Conservation (phyloP, 495 filamentous ascomycete genomes). For the Aspergillus bridgeri region DNA sequence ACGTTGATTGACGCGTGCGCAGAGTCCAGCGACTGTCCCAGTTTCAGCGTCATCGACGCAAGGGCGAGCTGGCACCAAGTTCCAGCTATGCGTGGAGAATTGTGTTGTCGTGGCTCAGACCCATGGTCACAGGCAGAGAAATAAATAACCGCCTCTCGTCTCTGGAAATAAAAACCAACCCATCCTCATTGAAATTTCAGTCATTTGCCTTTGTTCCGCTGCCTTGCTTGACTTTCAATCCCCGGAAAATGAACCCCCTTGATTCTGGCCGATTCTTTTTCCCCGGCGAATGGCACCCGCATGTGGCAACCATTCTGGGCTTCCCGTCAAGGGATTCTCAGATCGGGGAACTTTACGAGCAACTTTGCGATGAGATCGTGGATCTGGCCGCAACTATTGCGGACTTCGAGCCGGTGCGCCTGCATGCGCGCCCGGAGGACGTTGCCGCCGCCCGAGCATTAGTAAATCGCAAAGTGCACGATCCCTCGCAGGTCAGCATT, state of each 20-base stretch:
- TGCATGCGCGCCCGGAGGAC: conserved; percentile 25
- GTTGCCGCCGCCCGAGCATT: conserved; percentile 13
- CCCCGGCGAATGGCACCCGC: conserved; percentile 19
- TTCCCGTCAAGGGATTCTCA: conserved; percentile 21
- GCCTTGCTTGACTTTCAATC: neutral
- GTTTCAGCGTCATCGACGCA: neutral
- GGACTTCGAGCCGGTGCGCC: conserved; percentile 25
- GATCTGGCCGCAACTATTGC: conserved; percentile 19
- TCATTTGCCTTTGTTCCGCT: neutral
- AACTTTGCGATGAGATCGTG: conserved; percentile 18
- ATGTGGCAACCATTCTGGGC: conserved; percentile 22
- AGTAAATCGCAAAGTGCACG: conserved; percentile 8
- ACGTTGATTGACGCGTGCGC: neutral
- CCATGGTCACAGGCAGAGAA: neutral
- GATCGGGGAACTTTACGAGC: conserved; percentile 15
- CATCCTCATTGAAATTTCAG: neutral
- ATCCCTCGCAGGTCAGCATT: conserved; percentile 12
- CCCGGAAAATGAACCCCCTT: conserved; percentile 1
- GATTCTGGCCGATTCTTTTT: conserved; percentile 16
- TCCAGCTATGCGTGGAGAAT: neutral
- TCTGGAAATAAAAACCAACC: neutral
- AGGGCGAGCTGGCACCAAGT: too few relatives aligned
- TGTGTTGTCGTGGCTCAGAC: neutral
- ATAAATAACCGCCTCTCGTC: neutral
- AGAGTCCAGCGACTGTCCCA: neutral